Evolutionary conservation across 768 basidiomycete genomes (phyloP), one percentile per base, ranked within the genome.

Genomic region (Trametes punicea): DNA sequence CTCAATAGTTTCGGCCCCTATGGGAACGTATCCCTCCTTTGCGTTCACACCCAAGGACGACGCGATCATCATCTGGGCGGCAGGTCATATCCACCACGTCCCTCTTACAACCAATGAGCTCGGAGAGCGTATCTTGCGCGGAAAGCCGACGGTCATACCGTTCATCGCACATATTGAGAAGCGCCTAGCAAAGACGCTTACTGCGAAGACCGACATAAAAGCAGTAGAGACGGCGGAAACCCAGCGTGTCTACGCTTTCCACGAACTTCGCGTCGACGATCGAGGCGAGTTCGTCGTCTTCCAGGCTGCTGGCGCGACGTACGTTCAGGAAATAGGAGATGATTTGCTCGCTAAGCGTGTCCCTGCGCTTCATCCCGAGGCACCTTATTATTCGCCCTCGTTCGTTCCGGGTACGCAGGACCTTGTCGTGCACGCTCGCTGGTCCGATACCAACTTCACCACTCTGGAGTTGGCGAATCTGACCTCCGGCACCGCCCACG

Each of bases 1-100:
- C n/a, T 75, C 75, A 20, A 66, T 68, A 9, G 74, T 87, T 47
- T 87, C 82, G 8, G 84, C 87, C 13, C 87, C 88, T 0, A 88
- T 88, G 85, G 85, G 87, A 10, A 90, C 87, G 36, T 90, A 90
- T 61, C 88, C 87, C 0, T 83, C 85, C 1, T 90, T 86, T 64
- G 77, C 87, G 8, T 89, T 89, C 68, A 77, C 82, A 0, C 84
- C 83, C 0, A 69, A 72, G 16, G 81, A 82, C 57, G 74, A 78
- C 54, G 82, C 80, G 1, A 70, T 89, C 49, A 75, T 89, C 59
- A 83, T 89, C 54, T 89, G 87, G 87, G 84, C 87, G 4, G 80
- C 84, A 1, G 87, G 87, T 2, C 80, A 86, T 55, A 87, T 89
- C 23, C 81, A 82, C 65, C 74, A 72, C 13, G 75, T 89, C 10